Percentiles rank a stretch among this genome's conserved stretches.
Evolutionary conservation across 441 rosid genomes (phyloP).

Genomic region (Bocquillonia castaneifolia): DNA sequence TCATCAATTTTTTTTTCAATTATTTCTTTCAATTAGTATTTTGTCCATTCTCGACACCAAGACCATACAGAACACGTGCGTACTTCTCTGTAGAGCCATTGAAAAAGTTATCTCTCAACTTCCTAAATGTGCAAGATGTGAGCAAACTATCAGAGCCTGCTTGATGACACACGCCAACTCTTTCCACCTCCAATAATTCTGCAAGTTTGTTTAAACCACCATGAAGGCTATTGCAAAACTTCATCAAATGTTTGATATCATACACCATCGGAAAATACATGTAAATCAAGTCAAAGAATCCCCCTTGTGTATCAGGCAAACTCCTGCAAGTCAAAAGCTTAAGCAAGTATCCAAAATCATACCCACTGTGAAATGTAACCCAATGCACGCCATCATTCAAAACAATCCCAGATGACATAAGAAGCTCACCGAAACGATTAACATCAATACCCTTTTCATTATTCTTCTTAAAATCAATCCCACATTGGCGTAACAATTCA

Average conservation of each 20-base stretch:
- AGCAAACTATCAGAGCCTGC: conserved; percentile 90
- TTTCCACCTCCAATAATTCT: conserved; percentile 43
- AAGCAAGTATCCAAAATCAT: conserved; percentile 75
- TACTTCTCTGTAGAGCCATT: conserved; percentile 43
- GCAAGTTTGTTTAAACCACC: conserved; percentile 73
- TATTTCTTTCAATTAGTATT: conserved; percentile 39
- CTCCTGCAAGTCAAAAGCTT: conserved; percentile 54
- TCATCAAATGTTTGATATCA: conserved; percentile 72
- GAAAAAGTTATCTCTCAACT: conserved; percentile 57
- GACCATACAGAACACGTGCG: conserved; percentile 68
- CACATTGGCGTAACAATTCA: conserved; percentile 43
- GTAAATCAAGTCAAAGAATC: conserved; percentile 49
- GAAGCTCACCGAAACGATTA: conserved; percentile 46
- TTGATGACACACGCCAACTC: conserved; percentile 62
- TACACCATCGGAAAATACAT: conserved; percentile 54
- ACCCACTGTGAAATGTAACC: conserved; percentile 80
- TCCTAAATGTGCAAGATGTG: conserved; percentile 57
- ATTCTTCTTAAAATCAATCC: conserved; percentile 59
- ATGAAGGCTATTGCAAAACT: conserved; percentile 47
- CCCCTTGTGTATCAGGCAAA: conserved; percentile 49
- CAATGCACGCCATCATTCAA: conserved; percentile 55
- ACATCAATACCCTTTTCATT: conserved; percentile 54
- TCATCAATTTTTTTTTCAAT: conserved; percentile 30
- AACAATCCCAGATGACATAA: conserved; percentile 63
- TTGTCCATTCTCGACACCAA: conserved; percentile 64